A percentile compares a stretch with the other conserved stretches of the same genome.
Evolutionary conservation across 768 basidiomycete genomes (phyloP).

Genomic region (Phaffia tasmanica): DNA sequence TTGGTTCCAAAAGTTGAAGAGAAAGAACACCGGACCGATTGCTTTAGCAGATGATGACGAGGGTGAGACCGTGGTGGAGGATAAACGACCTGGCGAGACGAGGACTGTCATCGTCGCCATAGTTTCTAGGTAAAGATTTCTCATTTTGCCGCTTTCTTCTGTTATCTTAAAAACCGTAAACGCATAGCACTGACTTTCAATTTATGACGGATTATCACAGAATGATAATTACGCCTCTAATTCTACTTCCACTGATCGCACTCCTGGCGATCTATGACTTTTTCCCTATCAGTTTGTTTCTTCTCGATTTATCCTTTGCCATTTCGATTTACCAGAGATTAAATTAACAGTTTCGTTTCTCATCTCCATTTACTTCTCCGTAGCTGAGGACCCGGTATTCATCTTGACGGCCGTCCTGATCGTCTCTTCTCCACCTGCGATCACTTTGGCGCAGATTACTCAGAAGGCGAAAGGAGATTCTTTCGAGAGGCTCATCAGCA

Average conservation of each 20-base stretch:
- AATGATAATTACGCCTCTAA: conserved; percentile 73
- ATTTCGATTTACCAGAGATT: not conserved
- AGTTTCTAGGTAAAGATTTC: conserved; percentile 39
- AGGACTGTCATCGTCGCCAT: conserved; percentile 74
- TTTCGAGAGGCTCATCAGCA: conserved; percentile 79
- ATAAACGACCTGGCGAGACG: conserved; percentile 52
- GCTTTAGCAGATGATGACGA: not conserved
- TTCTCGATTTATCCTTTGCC: not conserved
- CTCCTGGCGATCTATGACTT: conserved; percentile 45
- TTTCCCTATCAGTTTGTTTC: conserved; percentile 28
- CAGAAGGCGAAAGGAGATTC: conserved; percentile 74
- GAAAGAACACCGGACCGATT: conserved; percentile 18
- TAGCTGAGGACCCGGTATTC: conserved; percentile 44
- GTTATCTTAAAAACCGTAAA: too few relatives aligned
- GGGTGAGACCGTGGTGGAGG: conserved; percentile 3
- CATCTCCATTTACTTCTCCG: conserved; percentile 5
- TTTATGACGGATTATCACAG: conserved; percentile 35
- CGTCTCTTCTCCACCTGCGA: conserved; percentile 40
- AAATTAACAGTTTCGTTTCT: not conserved
- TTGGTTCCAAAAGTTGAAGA: not conserved
- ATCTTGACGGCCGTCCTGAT: conserved; percentile 71
- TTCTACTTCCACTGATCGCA: conserved; percentile 67
- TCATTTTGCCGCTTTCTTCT: not conserved
- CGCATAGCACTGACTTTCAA: not conserved
- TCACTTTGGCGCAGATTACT: conserved; percentile 68